Evolutionary conservation across 192 early-diverging fungal genomes (phyloP).

Genomic region (Linnemannia schmuckeri): DNA sequence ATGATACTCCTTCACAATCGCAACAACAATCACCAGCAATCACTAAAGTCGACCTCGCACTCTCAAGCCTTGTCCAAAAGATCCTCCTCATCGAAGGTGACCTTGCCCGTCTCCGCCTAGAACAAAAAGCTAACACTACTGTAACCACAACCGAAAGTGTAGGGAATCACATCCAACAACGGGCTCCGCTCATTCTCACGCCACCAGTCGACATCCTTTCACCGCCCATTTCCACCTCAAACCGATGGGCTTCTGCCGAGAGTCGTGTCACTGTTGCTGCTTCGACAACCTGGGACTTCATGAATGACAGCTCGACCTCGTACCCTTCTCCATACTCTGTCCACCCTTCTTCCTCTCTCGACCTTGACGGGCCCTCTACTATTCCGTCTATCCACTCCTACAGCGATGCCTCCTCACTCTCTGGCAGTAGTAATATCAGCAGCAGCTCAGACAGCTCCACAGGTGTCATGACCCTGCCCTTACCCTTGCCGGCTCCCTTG

Average conservation of each 20-base stretch:
- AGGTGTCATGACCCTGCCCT: constrained; percentile 3
- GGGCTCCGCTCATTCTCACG: constrained; percentile 35
- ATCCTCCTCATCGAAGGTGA: constrained; percentile 46
- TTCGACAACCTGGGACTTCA: constrained; percentile 28
- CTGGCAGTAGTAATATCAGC: constrained; percentile 10
- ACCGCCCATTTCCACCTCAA: constrained; percentile 22
- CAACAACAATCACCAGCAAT: constrained; percentile 5
- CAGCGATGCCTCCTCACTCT: constrained; percentile 1
- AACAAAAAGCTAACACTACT: not conserved
- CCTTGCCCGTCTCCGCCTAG: constrained; percentile 23
- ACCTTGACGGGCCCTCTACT: not conserved
- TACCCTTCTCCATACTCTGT: constrained; percentile 9
- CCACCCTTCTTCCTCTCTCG: constrained; percentile 1
- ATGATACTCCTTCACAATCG: not conserved
- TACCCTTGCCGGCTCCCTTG: constrained; percentile 28
- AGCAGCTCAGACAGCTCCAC: constrained; percentile 2
- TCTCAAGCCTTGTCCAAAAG: constrained; percentile 47
- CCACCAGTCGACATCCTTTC: constrained; percentile 48
- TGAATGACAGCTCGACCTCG: constrained; percentile 9
- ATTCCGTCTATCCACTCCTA: not conserved
- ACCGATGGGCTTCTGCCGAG: constrained; percentile 16
- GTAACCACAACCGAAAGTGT: not conserved
- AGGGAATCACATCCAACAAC: not conserved
- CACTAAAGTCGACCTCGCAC: constrained; percentile 36
- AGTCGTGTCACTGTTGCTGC: not conserved